These are phyloP conservation scores for Eutrema heterophyllum DNA, from an alignment of 345 rosid genomes.

Conservation along the genomic window DNA sequence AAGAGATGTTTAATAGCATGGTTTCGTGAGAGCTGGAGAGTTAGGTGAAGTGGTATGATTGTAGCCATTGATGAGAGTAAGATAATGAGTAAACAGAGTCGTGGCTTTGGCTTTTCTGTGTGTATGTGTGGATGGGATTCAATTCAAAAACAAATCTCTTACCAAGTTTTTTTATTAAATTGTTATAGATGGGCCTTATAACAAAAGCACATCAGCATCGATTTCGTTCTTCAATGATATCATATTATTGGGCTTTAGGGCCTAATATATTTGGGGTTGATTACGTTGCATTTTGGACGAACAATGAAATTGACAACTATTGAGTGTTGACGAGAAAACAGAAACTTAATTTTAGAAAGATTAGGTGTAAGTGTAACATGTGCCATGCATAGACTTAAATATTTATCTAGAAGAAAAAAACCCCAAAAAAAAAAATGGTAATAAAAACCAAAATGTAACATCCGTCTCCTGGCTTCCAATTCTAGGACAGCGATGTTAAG, in stretches of 20 bases:
- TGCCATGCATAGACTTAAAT: too few relatives aligned
- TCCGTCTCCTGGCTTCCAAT: too few relatives aligned
- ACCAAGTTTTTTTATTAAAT: neutral
- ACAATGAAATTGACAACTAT: too few relatives aligned
- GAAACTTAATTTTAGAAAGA: too few relatives aligned
- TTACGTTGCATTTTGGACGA: neutral
- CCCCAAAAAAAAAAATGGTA: too few relatives aligned
- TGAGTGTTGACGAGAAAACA: too few relatives aligned
- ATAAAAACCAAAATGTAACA: too few relatives aligned
- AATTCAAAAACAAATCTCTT: slow-evolving; percentile 10
- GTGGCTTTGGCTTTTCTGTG: slow-evolving; percentile 11
- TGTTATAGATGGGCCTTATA: slow-evolving; percentile 12
- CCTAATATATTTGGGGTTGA: neutral
- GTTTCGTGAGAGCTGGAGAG: slow-evolving; percentile 26
- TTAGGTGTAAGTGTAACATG: too few relatives aligned
- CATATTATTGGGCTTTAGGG: neutral
- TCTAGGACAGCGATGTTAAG: too few relatives aligned
- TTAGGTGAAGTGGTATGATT: slow-evolving; percentile 28
- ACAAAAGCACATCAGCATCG: neutral
- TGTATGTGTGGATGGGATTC: slow-evolving; percentile 62
- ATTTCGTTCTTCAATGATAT: neutral
- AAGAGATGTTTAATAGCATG: slow-evolving; percentile 65
- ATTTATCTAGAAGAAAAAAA: too few relatives aligned
- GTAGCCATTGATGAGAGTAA: slow-evolving; percentile 15
- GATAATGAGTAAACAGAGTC: slow-evolving; percentile 11